Evolutionary conservation across 2,329 filamentous ascomycete genomes (phyloP).

Genomic region (Stagonosporopsis tanaceti): DNA sequence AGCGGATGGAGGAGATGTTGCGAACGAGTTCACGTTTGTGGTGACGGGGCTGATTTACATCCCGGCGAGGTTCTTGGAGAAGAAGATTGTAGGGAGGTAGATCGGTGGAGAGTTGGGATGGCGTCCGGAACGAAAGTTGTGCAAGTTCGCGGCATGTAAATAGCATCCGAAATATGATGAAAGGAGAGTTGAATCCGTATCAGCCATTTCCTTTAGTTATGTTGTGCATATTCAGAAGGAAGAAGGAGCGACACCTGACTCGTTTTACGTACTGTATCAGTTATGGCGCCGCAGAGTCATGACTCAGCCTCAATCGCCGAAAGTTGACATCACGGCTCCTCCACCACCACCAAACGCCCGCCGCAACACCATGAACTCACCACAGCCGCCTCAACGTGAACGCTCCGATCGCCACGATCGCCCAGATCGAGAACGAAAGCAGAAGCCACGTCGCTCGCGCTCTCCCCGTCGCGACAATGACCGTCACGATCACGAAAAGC

Average conservation of each 20-base stretch:
- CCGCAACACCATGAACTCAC: constrained; percentile 8
- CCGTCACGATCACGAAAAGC: constrained; percentile 34
- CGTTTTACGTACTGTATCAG: background rate
- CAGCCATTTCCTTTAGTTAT: too few relatives aligned
- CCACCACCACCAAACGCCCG: constrained; percentile 1
- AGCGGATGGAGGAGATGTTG: constrained; percentile 37
- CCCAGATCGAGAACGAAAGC: constrained; percentile 28
- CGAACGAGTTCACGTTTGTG: constrained; percentile 38
- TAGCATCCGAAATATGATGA: background rate
- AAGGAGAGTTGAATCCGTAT: background rate
- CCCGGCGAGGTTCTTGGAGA: constrained; percentile 39
- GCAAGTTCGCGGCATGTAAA: background rate
- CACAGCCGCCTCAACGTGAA: constrained; percentile 1
- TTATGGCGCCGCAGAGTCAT: background rate
- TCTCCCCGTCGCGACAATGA: constrained; percentile 41
- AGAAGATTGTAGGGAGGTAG: constrained; percentile 34
- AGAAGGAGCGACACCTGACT: background rate
- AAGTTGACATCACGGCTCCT: constrained; percentile 13
- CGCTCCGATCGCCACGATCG: constrained; percentile 8
- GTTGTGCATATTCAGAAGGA: background rate
- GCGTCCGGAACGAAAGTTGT: background rate
- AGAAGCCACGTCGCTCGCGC: constrained; percentile 48
- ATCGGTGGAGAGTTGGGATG: background rate
- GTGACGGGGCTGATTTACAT: constrained; percentile 40
- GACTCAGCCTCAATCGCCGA: constrained; percentile 1